Evolutionary conservation across 2,329 filamentous ascomycete genomes (phyloP).

Genomic region (Cercospora janseana): DNA sequence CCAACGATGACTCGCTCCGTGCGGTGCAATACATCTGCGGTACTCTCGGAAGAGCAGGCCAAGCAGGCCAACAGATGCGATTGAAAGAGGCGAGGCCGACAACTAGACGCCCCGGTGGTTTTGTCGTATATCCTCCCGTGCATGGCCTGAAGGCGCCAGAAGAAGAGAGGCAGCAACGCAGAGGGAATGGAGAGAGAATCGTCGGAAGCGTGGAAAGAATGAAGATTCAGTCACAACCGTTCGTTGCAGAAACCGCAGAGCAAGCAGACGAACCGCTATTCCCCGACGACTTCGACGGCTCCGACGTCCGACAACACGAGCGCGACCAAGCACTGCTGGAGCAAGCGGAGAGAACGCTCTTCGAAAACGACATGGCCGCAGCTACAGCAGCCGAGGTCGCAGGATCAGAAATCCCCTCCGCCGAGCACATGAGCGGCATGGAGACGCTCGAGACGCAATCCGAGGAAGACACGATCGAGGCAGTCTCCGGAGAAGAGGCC

Average conservation of each 20-base stretch:
- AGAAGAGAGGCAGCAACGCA: conserved; percentile 4
- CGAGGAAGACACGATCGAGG: not conserved
- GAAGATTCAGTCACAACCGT: not conserved
- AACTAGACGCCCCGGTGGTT: conserved; percentile 46
- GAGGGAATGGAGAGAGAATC: not conserved
- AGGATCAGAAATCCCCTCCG: conserved; percentile 2
- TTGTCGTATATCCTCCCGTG: conserved; percentile 56
- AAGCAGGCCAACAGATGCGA: conserved; percentile 70
- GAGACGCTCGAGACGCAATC: conserved; percentile 1
- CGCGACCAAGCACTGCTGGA: conserved; percentile 19
- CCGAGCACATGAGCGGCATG: conserved; percentile 6
- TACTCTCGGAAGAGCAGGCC: conserved; percentile 78
- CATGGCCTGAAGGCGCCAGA: conserved; percentile 34
- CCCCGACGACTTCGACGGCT: conserved; percentile 17
- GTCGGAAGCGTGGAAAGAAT: not conserved
- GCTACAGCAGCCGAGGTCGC: not conserved
- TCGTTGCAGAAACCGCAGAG: conserved; percentile 2
- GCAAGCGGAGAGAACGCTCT: conserved; percentile 15
- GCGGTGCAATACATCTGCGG: conserved; percentile 78
- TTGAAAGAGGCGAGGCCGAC: conserved; percentile 54
- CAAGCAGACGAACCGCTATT: conserved; percentile 13
- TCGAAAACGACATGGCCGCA: conserved; percentile 1
- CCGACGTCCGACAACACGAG: conserved; percentile 21
- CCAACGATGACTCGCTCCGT: conserved; percentile 93
- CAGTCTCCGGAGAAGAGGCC: conserved; percentile 6